Conservation (phyloP, 805 yeast genomes). For the Lipomyces yamanashiensis region DNA sequence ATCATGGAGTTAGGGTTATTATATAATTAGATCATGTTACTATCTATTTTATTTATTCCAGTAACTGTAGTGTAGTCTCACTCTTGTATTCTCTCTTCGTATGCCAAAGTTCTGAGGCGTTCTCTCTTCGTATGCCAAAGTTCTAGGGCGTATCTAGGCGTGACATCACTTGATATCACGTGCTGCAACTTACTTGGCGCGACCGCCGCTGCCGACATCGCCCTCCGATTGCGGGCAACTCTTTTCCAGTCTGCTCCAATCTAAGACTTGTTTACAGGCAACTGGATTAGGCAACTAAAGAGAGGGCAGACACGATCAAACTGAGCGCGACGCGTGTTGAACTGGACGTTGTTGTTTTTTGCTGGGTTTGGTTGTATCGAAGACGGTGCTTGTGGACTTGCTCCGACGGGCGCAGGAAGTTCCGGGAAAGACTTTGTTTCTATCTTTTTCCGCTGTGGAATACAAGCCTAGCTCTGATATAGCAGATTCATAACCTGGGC, state of each 20-base stretch:
- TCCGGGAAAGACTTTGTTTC: no score
- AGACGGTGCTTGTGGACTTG: no score
- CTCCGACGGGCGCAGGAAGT: no score
- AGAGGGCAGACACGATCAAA: neutral
- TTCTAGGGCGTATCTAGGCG: no score
- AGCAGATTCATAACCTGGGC: neutral
- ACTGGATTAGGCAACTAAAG: neutral
- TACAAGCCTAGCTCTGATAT: neutral
- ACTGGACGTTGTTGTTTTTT: neutral
- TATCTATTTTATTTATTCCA: neutral
- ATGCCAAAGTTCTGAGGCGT: no score
- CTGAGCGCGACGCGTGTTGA: neutral
- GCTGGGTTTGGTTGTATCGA: neutral
- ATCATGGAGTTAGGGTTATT: constrained; percentile 5
- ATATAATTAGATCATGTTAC: neutral
- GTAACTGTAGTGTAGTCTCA: neutral
- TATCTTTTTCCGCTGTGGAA: no score
- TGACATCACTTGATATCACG: no score
- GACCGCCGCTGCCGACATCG: constrained; percentile 24
- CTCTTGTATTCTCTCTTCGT: no score
- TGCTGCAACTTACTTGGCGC: no score
- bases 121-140: no score
- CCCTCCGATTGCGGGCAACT: constrained; percentile 20
- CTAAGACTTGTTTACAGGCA: neutral
- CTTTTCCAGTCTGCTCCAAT: neutral